These are phyloP conservation scores for Colletotrichum cereale DNA, from an alignment of 2,329 filamentous ascomycete genomes.

Conservation along the genomic window DNA sequence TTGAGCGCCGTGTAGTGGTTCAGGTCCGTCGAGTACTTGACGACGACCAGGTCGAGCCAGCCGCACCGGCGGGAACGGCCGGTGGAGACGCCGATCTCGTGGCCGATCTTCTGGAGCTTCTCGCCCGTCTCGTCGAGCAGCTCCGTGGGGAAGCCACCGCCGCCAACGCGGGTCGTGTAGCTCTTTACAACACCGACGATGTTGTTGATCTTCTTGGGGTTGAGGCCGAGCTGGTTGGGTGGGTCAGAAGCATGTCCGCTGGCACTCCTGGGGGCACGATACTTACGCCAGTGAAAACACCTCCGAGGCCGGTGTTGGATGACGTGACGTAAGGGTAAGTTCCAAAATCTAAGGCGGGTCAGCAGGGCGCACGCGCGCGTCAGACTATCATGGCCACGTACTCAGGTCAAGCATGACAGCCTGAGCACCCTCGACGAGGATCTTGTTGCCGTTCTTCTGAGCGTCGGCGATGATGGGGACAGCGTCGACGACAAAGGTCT, in stretches of 20 bases:
- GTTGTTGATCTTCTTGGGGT: constrained; percentile 69
- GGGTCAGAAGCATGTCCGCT: neutral
- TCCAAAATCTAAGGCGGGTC: constrained; percentile 54
- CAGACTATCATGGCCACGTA: neutral
- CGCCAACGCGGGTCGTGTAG: constrained; percentile 73
- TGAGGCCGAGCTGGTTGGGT: constrained; percentile 61
- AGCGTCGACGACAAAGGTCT: constrained; percentile 72
- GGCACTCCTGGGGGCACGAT: neutral
- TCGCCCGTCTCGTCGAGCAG: constrained; percentile 58
- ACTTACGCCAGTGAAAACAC: constrained; percentile 39
- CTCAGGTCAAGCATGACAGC: constrained; percentile 68
- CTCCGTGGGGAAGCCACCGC: constrained; percentile 77
- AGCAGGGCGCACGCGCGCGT: neutral
- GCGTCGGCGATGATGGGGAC: constrained; percentile 73
- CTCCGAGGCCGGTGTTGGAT: constrained; percentile 41
- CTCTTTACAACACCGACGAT: constrained; percentile 78
- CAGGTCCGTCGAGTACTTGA: constrained; percentile 72
- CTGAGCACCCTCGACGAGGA: constrained; percentile 78
- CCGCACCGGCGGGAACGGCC: constrained; percentile 71
- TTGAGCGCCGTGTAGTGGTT: constrained; percentile 77
- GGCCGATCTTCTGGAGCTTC: constrained; percentile 62
- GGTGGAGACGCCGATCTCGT: constrained; percentile 59
- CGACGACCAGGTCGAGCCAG: constrained; percentile 69
- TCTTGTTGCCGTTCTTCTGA: constrained; percentile 68
- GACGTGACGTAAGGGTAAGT: constrained; percentile 62